A percentile compares a stretch with the other conserved stretches of the same genome.
Conservation (phyloP, 140 eudicot species). For the Cichorium intybus region DNA sequence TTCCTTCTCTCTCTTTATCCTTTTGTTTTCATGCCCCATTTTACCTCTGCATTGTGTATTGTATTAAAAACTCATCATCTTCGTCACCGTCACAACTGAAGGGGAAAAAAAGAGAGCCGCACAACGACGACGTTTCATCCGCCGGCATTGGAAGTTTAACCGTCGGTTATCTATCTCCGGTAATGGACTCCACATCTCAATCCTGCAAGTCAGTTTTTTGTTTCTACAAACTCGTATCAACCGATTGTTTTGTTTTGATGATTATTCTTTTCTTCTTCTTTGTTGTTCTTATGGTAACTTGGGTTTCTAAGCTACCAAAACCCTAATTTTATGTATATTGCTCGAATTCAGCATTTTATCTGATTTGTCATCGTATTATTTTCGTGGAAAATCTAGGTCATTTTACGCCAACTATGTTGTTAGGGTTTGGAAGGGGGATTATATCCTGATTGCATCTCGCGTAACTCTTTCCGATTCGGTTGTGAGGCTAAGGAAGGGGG, state of each 20-base stretch:
- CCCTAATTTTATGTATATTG: conserved; percentile 22
- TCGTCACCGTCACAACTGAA: conserved; percentile 30
- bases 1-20: conserved; percentile 8
- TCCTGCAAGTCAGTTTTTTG: neutral
- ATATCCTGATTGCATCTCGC: conserved; percentile 9
- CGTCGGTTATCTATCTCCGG: conserved; percentile 22
- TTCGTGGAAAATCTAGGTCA: conserved; percentile 33
- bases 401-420: conserved; percentile 28
- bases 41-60: conserved; percentile 15
- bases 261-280: conserved; percentile 19
- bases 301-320: conserved; percentile 28
- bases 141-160: conserved; percentile 24
- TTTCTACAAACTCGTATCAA: neutral
- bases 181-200: conserved; percentile 16
- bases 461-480: conserved; percentile 8
- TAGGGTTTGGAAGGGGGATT: conserved; percentile 52
- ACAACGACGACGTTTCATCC: conserved; percentile 26
- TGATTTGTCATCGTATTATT: conserved; percentile 14
- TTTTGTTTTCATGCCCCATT: conserved; percentile 13
- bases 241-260: neutral
- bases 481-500: neutral
- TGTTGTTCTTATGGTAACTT: neutral
- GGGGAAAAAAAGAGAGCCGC: conserved; percentile 1
- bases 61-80: conserved; percentile 30
- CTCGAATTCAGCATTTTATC: neutral